Conservation (phyloP, 2,329 filamentous ascomycete species). For the Pestalotiopsis sp. region DNA sequence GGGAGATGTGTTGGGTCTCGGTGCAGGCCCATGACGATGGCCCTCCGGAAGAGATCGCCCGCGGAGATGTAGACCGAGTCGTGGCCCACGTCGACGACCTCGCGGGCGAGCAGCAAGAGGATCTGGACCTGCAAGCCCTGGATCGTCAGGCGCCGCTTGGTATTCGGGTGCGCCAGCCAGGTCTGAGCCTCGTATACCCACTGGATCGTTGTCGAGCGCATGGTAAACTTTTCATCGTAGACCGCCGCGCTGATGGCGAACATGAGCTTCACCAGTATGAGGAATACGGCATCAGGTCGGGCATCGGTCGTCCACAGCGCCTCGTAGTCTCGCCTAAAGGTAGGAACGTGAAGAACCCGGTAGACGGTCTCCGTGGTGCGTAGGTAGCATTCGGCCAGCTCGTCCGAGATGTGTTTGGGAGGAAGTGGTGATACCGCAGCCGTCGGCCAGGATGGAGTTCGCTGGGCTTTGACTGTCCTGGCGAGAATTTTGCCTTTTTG, state of each 20-base stretch:
- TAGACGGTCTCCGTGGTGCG: slow-evolving; percentile 26
- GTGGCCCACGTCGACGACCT: slow-evolving; percentile 47
- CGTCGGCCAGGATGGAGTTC: slow-evolving; percentile 19
- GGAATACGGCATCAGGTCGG: slow-evolving; percentile 37
- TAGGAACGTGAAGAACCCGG: slow-evolving; percentile 26
- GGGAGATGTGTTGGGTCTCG: slow-evolving; percentile 55
- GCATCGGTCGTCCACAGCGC: slow-evolving; percentile 18
- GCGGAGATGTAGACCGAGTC: slow-evolving; percentile 52
- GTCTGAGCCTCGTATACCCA: slow-evolving; percentile 57
- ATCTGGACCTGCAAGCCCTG: slow-evolving; percentile 54
- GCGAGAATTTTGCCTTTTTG: slow-evolving; percentile 16
- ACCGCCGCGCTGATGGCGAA: slow-evolving; percentile 53
- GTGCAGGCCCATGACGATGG: slow-evolving; percentile 62
- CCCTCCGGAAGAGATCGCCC: slow-evolving; percentile 53
- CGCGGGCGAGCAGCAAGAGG: slow-evolving; percentile 52
- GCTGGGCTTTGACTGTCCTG: slow-evolving; percentile 17
- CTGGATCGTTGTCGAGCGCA: slow-evolving; percentile 44
- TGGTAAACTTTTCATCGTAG: slow-evolving; percentile 46
- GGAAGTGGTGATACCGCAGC: slow-evolving; percentile 20
- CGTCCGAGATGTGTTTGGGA: slow-evolving; percentile 19
- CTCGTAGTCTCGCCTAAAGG: slow-evolving; percentile 24
- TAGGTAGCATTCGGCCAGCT: slow-evolving; percentile 23
- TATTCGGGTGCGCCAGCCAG: slow-evolving; percentile 49
- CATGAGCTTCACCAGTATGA: slow-evolving; percentile 56
- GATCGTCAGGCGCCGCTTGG: slow-evolving; percentile 53